A percentile compares a stretch with the other conserved stretches of the same genome.
phyloP scores from a whole-genome alignment of 179 eudicot species.

The Actinidia polygama region DNA sequence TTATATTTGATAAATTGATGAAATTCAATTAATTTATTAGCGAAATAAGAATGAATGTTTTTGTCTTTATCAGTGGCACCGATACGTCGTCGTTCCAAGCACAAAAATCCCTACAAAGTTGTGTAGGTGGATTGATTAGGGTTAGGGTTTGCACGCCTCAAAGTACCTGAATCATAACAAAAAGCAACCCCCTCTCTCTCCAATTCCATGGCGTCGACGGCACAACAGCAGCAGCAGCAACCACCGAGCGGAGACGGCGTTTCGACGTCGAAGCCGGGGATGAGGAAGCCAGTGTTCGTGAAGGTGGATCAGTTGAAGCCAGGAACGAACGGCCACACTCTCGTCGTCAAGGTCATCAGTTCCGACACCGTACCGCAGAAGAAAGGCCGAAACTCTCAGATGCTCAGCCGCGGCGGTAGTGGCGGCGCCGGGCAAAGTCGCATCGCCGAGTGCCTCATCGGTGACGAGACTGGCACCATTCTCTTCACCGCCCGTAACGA shows the following conservation, averaged over 20 bases:
- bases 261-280: conserved; percentile 26
- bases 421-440: conserved; percentile 12
- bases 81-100: background rate
- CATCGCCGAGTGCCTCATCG: conserved; percentile 19
- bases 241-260: background rate
- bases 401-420: conserved; percentile 31
- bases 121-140: background rate
- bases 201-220: conserved; percentile 17
- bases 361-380: conserved; percentile 52
- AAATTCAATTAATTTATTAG: too few relatives aligned
- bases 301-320: conserved; percentile 67
- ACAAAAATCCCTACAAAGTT: background rate
- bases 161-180: background rate
- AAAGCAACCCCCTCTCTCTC: background rate
- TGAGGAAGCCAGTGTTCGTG: conserved; percentile 65
- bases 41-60: background rate
- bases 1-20: too few relatives aligned
- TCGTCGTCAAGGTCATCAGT: conserved; percentile 50
- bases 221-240: background rate
- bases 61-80: background rate
- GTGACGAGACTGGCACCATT: conserved; percentile 46
- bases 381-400: conserved; percentile 43
- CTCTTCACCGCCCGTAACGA: conserved; percentile 82
- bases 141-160: background rate
- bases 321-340: conserved; percentile 58